Conservation (phyloP, 2,329 filamentous ascomycete species). For the Daldinia sp. region DNA sequence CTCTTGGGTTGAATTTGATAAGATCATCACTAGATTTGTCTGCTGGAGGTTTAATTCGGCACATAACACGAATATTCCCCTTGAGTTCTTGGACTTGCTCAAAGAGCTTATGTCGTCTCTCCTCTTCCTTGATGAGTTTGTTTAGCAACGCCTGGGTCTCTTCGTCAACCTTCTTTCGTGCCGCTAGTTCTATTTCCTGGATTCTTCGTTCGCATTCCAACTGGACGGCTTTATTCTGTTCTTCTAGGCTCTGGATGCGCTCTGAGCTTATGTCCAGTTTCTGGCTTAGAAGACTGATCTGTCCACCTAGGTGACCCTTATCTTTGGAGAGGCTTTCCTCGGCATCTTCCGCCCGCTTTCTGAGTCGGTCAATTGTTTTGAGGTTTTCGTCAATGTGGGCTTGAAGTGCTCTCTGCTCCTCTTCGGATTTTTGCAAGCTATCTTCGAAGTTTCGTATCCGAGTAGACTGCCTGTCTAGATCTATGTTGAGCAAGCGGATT, state of each 20-base stretch:
- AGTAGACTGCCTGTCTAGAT: conserved; percentile 63
- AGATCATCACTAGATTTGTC: conserved; percentile 66
- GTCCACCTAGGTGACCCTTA: conserved; percentile 44
- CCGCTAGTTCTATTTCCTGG: conserved; percentile 80
- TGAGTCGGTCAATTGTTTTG: conserved; percentile 43
- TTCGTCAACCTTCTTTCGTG: conserved; percentile 76
- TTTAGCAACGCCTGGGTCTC: conserved; percentile 69
- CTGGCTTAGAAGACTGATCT: conserved; percentile 42
- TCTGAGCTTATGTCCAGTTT: conserved; percentile 42
- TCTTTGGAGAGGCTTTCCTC: conserved; percentile 45
- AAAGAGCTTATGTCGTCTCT: conserved; percentile 87
- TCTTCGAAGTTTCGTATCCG: conserved; percentile 59
- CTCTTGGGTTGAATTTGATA: conserved; percentile 80
- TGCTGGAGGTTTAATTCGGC: conserved; percentile 83
- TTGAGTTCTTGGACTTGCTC: conserved; percentile 98
- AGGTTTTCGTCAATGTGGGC: conserved; percentile 41
- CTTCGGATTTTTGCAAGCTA: conserved; percentile 47
- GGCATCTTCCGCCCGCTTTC: conserved; percentile 43
- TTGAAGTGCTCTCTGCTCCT: conserved; percentile 37
- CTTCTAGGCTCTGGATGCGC: conserved; percentile 42
- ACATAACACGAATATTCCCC: conserved; percentile 98
- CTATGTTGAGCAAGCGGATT: conserved; percentile 49
- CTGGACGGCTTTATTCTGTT: conserved; percentile 38
- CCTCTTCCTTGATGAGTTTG: conserved; percentile 91
- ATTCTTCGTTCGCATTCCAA: conserved; percentile 38